Base-by-base conservation (phyloP, 306 rosid genomes). In the Begonia fuchsioides region DNA sequence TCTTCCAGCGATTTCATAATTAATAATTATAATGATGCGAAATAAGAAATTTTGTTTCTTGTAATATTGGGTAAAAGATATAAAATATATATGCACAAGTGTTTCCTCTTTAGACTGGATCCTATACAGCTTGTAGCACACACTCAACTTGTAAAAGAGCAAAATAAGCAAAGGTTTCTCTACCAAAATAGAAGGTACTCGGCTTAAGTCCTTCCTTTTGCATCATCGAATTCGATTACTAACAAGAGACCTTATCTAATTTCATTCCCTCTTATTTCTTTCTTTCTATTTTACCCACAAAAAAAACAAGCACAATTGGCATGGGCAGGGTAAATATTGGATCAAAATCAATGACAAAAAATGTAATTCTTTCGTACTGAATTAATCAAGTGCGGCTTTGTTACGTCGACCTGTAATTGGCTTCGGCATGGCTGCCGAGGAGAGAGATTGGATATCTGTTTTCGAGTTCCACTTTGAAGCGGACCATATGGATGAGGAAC, bases 381-480 rank as follows among this genome's bases (percentile, higher is more conserved):
- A 41, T n/a, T 41, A 84, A 62, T 84, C 94, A 63, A 84, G 75
- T 20, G 94, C 94, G 14, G 94, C 75, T 70, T 84, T 82, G 64
- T 72, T 80, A 66, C 51, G 73, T 66, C 92, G 69, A 53, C 73
- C 71, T 6, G 68, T 54, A 4, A 55, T 16, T 16, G 92, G 75
- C 78, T 66, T 87, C 0, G 96, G 87, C 58, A 87, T 76, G 54
- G 66, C 70, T 17, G 80, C 73, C 13, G 75, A 59, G 17, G 93
- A 76, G 18, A 81, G 59, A 39, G 68, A 74, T 60, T 79, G 92
- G 19, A 82, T 55, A 55, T 87, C 96, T 39, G 94, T 71, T 66
- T 76, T 86, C 79, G 76, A 72, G 61, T 47, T 75, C 92, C 92
- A 87, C 61, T 66, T 70, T 26, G 90, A 61, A 9, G 80, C 41